Conservation (phyloP, 1,139 yeast genomes). For the Saccharomyces hybrid region DNA sequence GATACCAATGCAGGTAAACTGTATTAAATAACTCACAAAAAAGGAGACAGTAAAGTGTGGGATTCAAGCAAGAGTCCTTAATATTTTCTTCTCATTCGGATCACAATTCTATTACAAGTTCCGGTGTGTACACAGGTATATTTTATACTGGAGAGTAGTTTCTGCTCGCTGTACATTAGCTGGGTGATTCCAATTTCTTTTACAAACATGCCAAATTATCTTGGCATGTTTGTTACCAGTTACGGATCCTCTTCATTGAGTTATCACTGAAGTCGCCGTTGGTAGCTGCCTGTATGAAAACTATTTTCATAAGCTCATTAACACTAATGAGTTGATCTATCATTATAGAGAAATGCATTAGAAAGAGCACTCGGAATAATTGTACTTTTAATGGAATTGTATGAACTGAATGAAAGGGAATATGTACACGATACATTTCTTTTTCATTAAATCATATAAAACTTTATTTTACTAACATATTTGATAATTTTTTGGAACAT, state of each 20-base stretch:
- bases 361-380: background rate
- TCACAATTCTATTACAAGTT: conserved; percentile 23
- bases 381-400: background rate
- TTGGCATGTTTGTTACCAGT: background rate
- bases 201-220: background rate
- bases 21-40: background rate
- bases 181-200: conserved; percentile 30
- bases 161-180: conserved; percentile 23
- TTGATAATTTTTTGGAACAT: background rate
- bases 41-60: background rate
- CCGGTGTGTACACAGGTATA: conserved; percentile 27
- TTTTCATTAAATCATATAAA: background rate
- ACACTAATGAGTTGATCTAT: background rate
- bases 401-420: background rate
- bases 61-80: background rate
- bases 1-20: background rate
- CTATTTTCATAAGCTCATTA: background rate
- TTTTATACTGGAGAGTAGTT: conserved; percentile 8
- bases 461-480: background rate
- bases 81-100: conserved; percentile 17
- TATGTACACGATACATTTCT: background rate
- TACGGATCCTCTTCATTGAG: too few relatives aligned
- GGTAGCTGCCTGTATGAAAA: background rate
- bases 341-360: background rate
- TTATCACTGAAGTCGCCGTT: background rate